A percentile compares a stretch with the other conserved stretches of the same genome.
Conservation (phyloP, 2,329 filamentous ascomycete genomes). For the Xylaria sp. region DNA sequence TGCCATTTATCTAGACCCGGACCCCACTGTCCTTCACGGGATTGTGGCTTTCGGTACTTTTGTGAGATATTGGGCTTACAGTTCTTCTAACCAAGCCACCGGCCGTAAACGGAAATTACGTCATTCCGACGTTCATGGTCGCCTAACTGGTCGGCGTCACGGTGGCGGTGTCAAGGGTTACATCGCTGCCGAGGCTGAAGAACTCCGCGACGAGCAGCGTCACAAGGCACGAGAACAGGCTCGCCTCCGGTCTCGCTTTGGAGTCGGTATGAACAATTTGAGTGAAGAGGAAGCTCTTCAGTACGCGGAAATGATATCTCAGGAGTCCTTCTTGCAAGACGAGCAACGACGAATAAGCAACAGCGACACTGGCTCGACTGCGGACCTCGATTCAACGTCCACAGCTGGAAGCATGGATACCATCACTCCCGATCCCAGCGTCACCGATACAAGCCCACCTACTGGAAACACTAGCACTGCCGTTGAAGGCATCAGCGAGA, state of each 20-base stretch:
- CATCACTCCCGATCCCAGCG: conserved; percentile 66
- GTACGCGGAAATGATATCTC: conserved; percentile 74
- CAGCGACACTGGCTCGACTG: conserved; percentile 62
- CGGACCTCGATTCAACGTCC: conserved; percentile 56
- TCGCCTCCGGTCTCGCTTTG: conserved; percentile 82
- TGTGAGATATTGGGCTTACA: conserved; percentile 93
- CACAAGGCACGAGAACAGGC: conserved; percentile 74
- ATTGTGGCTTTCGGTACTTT: conserved; percentile 88
- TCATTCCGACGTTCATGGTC: conserved; percentile 70
- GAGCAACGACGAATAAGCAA: conserved; percentile 65
- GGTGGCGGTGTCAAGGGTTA: conserved; percentile 80
- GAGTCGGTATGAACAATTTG: conserved; percentile 77
- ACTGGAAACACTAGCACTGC: conserved; percentile 43
- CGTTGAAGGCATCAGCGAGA: conserved; percentile 55
- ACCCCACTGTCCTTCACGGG: conserved; percentile 85
- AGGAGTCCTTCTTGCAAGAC: conserved; percentile 68
- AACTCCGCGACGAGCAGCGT: conserved; percentile 79
- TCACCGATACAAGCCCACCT: conserved; percentile 55
- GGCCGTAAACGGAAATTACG: conserved; percentile 83
- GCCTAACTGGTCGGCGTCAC: conserved; percentile 61
- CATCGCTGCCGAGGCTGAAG: conserved; percentile 86
- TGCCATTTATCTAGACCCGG: conserved; percentile 86
- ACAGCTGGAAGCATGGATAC: conserved; percentile 57
- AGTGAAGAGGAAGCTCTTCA: conserved; percentile 73
- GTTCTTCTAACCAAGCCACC: conserved; percentile 79